These are phyloP conservation scores for Boehmeria nivea DNA, from an alignment of 306 rosid species.

Conservation along the genomic window DNA sequence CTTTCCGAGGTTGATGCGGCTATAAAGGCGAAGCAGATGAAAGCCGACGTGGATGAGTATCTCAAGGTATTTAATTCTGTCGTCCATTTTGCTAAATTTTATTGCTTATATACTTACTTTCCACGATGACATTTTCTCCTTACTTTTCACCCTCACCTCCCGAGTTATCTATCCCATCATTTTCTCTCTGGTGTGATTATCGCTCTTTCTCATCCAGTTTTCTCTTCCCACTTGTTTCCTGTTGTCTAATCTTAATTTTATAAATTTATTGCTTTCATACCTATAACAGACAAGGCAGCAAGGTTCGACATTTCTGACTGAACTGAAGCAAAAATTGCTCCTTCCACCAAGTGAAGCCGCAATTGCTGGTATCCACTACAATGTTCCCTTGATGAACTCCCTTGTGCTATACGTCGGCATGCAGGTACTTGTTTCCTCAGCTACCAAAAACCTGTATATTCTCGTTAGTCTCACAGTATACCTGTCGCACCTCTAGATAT, in stretches of 20 bases:
- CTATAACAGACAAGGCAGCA: constrained; percentile 68
- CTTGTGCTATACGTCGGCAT: constrained; percentile 93
- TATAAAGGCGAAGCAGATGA: constrained; percentile 80
- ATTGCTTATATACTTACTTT: neutral
- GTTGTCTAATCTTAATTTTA: neutral
- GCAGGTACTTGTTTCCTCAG: constrained; percentile 64
- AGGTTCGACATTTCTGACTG: constrained; percentile 61
- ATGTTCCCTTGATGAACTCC: constrained; percentile 89
- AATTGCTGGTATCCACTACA: constrained; percentile 84
- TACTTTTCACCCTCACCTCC: neutral
- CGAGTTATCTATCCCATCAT: neutral
- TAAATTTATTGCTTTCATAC: neutral
- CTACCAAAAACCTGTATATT: too few species aligned
- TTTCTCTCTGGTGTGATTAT: too few species aligned
- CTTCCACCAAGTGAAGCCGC: constrained; percentile 70
- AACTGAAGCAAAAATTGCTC: constrained; percentile 79
- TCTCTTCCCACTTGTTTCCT: neutral
- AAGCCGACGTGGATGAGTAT: constrained; percentile 84
- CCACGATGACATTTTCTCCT: neutral
- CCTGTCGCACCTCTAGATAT: too few species aligned
- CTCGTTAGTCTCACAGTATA: too few species aligned
- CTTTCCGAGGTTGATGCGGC: constrained; percentile 93
- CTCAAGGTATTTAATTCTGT: constrained; percentile 61
- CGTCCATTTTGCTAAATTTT: too few species aligned
- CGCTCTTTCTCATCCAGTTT: neutral